Conservation (phyloP, 2,329 filamentous ascomycete genomes). For the Scortechinia acanthostroma region DNA sequence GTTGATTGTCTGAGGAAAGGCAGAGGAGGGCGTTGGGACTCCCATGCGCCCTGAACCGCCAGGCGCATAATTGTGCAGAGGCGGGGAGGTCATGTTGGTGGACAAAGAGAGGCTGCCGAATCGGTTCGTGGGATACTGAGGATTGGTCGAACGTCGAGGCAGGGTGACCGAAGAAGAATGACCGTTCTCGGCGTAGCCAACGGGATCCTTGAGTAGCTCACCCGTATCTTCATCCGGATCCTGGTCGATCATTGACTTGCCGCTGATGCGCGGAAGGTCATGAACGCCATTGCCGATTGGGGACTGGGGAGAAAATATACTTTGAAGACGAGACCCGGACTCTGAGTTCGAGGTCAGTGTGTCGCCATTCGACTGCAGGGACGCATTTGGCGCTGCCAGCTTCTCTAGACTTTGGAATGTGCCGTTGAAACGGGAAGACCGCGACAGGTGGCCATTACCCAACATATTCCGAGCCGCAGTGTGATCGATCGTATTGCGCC, state of each 20-base stretch:
- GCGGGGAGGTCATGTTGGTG: constrained; percentile 41
- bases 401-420: constrained; percentile 52
- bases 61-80: constrained; percentile 36
- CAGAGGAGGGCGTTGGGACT: background rate
- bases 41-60: background rate
- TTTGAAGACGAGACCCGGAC: constrained; percentile 37
- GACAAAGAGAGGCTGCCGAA: constrained; percentile 47
- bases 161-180: constrained; percentile 24
- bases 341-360: constrained; percentile 39
- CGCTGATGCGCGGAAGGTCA: constrained; percentile 40
- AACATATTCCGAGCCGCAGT: constrained; percentile 22
- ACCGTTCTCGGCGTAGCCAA: constrained; percentile 54
- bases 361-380: constrained; percentile 35
- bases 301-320: constrained; percentile 53
- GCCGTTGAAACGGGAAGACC: constrained; percentile 50
- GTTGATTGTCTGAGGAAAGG: background rate
- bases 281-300: constrained; percentile 43
- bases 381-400: constrained; percentile 34
- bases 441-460: constrained; percentile 28
- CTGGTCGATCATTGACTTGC: constrained; percentile 58
- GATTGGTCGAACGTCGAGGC: constrained; percentile 39
- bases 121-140: constrained; percentile 41
- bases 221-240: constrained; percentile 57
- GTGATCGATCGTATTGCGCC: constrained; percentile 46
- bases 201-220: constrained; percentile 52